Conservation (phyloP, 2,329 filamentous ascomycete genomes). For the Colletotrichum zoysiae region DNA sequence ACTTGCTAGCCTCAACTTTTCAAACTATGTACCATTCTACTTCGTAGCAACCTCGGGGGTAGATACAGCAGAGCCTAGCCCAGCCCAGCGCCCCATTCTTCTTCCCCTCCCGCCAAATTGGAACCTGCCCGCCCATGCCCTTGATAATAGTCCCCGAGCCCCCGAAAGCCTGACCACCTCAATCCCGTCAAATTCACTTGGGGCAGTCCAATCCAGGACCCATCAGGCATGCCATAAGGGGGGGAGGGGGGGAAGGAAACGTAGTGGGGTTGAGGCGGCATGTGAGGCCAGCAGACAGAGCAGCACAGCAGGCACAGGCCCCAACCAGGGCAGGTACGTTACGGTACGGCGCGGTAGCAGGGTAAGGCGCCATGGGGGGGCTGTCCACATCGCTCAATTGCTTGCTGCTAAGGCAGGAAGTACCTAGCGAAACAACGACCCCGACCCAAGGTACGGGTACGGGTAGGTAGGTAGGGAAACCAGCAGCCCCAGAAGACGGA, state of each 20-base stretch:
- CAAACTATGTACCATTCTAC: slow-evolving; percentile 7
- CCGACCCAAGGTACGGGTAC: slow-evolving; percentile 20
- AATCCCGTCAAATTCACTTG: slow-evolving; percentile 12
- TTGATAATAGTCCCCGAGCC: slow-evolving; percentile 33
- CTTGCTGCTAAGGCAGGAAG: slow-evolving; percentile 11
- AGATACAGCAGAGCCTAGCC: slow-evolving; percentile 34
- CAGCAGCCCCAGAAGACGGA: slow-evolving; percentile 22
- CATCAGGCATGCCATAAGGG: not conserved
- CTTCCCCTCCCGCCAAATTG: slow-evolving; percentile 39
- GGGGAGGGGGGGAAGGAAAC: slow-evolving; percentile 23
- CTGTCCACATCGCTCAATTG: not conserved
- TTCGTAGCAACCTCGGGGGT: slow-evolving; percentile 13
- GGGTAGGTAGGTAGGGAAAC: slow-evolving; percentile 17
- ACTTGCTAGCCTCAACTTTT: slow-evolving; percentile 6
- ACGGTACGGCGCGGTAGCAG: slow-evolving; percentile 6
- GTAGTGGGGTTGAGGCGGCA: slow-evolving; percentile 36
- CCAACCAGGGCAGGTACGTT: slow-evolving; percentile 10
- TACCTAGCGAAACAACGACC: slow-evolving; percentile 17
- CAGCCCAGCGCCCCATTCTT: slow-evolving; percentile 37
- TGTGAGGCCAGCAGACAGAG: slow-evolving; percentile 35
- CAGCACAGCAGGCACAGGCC: slow-evolving; percentile 13
- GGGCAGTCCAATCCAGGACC: slow-evolving; percentile 8
- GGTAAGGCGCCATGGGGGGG: slow-evolving; percentile 5
- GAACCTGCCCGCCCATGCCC: slow-evolving; percentile 34
- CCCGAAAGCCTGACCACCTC: slow-evolving; percentile 37